Conservation (phyloP, 805 yeast genomes). For the Kazachstania taianensis region DNA sequence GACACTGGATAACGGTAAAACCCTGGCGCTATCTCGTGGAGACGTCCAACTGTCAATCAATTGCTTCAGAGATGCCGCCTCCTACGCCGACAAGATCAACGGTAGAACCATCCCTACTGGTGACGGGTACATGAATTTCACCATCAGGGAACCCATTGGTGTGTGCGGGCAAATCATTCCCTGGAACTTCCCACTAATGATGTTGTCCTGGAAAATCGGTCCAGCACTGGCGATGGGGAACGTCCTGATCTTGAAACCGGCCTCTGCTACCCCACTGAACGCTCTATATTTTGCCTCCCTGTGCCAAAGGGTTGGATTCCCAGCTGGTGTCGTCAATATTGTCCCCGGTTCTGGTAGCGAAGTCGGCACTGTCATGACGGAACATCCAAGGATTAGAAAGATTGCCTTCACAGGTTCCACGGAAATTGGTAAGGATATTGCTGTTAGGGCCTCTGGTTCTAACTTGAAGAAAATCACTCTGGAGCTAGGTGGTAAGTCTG, state of each 20-base stretch:
- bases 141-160: constrained; percentile 67
- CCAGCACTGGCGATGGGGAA: constrained; percentile 75
- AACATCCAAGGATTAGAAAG: constrained; percentile 61
- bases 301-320: constrained; percentile 58
- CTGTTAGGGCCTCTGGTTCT: constrained; percentile 60
- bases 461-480: constrained; percentile 69
- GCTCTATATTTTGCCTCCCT: constrained; percentile 55
- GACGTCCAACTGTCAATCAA: constrained; percentile 57
- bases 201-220: constrained; percentile 72
- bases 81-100: constrained; percentile 58
- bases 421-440: constrained; percentile 59
- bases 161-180: constrained; percentile 79
- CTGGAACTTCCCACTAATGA: constrained; percentile 77
- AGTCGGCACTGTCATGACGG: constrained; percentile 61
- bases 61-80: constrained; percentile 63
- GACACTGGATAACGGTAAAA: constrained; percentile 69
- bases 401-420: constrained; percentile 80
- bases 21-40: constrained; percentile 52
- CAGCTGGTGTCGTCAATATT: constrained; percentile 66
- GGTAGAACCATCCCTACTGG: constrained; percentile 62
- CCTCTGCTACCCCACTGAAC: constrained; percentile 68
- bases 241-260: constrained; percentile 63
- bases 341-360: constrained; percentile 66
- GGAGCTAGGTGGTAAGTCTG: constrained; percentile 80
- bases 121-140: constrained; percentile 50